Conservation (phyloP, 2,329 filamentous ascomycete species). For the Stylonectria norvegica region DNA sequence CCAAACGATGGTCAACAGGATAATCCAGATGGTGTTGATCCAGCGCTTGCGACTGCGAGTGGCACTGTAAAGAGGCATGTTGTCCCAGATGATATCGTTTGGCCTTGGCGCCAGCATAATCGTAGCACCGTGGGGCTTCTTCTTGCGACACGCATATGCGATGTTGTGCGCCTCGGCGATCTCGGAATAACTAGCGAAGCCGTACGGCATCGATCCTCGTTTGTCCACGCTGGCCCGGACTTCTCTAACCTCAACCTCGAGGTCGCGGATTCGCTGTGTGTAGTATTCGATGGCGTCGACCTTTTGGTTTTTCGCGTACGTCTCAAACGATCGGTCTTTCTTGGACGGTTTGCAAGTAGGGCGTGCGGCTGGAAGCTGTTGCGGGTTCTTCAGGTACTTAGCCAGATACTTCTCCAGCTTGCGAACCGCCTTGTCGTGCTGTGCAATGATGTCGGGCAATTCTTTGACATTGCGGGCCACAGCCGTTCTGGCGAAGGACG, state of each 20-base stretch:
- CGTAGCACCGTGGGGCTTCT: slow-evolving; percentile 74
- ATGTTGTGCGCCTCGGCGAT: slow-evolving; percentile 86
- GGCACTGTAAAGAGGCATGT: slow-evolving; percentile 69
- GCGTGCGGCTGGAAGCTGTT: slow-evolving; percentile 70
- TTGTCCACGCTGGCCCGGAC: slow-evolving; percentile 79
- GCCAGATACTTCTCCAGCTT: slow-evolving; percentile 80
- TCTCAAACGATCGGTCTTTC: slow-evolving; percentile 65
- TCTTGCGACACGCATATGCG: slow-evolving; percentile 75
- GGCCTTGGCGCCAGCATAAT: slow-evolving; percentile 79
- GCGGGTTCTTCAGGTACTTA: slow-evolving; percentile 86
- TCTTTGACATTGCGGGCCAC: slow-evolving; percentile 91
- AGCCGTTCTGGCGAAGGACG: slow-evolving; percentile 73
- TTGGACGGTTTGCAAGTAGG: slow-evolving; percentile 79
- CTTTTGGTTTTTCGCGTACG: slow-evolving; percentile 66
- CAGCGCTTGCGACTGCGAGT: slow-evolving; percentile 69
- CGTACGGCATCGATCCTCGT: slow-evolving; percentile 83
- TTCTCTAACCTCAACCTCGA: slow-evolving; percentile 82
- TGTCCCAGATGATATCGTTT: slow-evolving; percentile 94
- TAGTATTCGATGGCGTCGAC: slow-evolving; percentile 94
- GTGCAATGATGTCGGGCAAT: slow-evolving; percentile 76
- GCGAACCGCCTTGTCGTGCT: slow-evolving; percentile 78
- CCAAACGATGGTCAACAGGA: slow-evolving; percentile 77
- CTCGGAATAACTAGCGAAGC: slow-evolving; percentile 89
- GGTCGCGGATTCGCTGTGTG: slow-evolving; percentile 74
- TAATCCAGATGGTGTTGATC: slow-evolving; percentile 81